Evolutionary conservation across 23 red algal genomes (phyloP).

Genomic region (Gracilaria caudata): DNA sequence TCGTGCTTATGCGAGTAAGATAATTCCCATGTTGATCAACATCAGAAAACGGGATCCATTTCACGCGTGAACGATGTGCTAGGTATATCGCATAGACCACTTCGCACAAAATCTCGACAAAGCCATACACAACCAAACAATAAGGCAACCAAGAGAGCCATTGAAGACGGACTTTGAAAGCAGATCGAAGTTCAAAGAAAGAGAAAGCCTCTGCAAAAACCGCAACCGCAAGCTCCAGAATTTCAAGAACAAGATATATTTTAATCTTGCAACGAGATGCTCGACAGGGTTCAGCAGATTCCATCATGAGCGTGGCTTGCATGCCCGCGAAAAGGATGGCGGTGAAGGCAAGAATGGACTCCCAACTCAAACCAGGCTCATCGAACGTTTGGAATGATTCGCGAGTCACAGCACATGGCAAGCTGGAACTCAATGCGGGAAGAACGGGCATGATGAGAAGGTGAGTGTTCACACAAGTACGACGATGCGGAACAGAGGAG

Average conservation of each 20-base stretch:
- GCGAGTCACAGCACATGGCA: slow-evolving; percentile 2
- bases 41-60: slow-evolving; percentile 19
- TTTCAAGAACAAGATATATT: slow-evolving; percentile 16
- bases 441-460: background rate
- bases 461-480: background rate
- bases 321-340: slow-evolving; percentile 17
- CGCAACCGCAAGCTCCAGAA: slow-evolving; percentile 12
- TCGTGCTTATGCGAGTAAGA: background rate
- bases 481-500: slow-evolving; percentile 2
- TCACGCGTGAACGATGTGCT: background rate
- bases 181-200: slow-evolving; percentile 26
- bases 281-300: slow-evolving; percentile 45
- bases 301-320: slow-evolving; percentile 26
- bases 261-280: background rate
- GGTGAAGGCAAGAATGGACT: background rate
- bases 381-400: slow-evolving; percentile 21
- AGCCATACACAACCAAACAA: slow-evolving; percentile 13
- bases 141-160: slow-evolving; percentile 18
- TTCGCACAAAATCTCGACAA: background rate
- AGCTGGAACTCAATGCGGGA: background rate
- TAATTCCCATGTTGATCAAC: background rate
- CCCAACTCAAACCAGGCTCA: slow-evolving; percentile 2
- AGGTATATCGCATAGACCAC: slow-evolving; percentile 8
- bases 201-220: background rate
- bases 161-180: background rate